Evolutionary conservation across 257 asterid species (phyloP).

Genomic region (Coffea eugenioides): DNA sequence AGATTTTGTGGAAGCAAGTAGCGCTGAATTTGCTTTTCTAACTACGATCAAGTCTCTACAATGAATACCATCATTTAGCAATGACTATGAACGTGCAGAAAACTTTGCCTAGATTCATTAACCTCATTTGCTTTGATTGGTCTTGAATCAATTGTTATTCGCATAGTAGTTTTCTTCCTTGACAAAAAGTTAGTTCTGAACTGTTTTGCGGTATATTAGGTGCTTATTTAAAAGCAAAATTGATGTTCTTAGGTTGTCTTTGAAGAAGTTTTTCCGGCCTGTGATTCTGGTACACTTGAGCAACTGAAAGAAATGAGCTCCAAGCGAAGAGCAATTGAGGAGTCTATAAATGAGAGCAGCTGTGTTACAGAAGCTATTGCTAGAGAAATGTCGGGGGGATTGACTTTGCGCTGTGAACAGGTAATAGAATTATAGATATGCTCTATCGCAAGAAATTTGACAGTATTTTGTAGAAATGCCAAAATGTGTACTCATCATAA

Average conservation of each 20-base stretch:
- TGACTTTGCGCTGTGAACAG: slow-evolving; percentile 57
- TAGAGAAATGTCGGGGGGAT: slow-evolving; percentile 76
- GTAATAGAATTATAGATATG: slow-evolving; percentile 21
- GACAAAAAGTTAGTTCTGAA: neutral
- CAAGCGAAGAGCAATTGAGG: slow-evolving; percentile 58
- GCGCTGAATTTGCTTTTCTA: neutral
- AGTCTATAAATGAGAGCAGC: slow-evolving; percentile 42
- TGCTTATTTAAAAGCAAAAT: neutral
- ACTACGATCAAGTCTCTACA: neutral
- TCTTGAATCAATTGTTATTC: neutral
- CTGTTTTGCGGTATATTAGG: neutral
- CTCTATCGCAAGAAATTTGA: neutral
- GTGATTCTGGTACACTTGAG: slow-evolving; percentile 54
- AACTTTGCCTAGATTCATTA: neutral
- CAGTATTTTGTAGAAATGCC: neutral
- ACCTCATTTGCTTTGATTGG: neutral
- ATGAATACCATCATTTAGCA: neutral
- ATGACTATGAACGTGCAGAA: neutral
- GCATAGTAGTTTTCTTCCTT: neutral
- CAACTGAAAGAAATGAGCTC: slow-evolving; percentile 63
- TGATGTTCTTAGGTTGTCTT: slow-evolving; percentile 38
- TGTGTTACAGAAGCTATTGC: slow-evolving; percentile 58
- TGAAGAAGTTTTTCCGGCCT: slow-evolving; percentile 32
- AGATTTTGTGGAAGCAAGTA: neutral
- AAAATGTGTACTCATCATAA: neutral